Conservation (phyloP, 345 rosid species). For the Arabis alpina region DNA sequence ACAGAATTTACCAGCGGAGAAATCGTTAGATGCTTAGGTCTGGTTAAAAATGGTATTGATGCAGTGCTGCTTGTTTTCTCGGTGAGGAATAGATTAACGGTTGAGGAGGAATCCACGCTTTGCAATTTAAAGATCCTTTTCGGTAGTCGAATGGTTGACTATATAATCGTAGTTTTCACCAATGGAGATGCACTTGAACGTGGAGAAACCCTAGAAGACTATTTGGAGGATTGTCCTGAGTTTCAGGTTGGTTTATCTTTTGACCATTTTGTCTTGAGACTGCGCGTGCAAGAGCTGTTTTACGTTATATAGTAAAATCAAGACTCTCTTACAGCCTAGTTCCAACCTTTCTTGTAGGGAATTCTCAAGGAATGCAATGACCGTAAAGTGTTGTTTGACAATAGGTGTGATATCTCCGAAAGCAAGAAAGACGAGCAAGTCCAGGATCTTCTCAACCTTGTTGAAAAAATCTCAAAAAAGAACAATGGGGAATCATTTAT, state of each 20-base stretch:
- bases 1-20: slow-evolving; percentile 36
- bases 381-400: slow-evolving; percentile 43
- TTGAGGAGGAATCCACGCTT: slow-evolving; percentile 35
- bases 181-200: slow-evolving; percentile 30
- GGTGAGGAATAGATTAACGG: slow-evolving; percentile 37
- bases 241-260: slow-evolving; percentile 17
- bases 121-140: slow-evolving; percentile 27
- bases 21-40: slow-evolving; percentile 30
- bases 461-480: slow-evolving; percentile 30
- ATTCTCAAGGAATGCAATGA: slow-evolving; percentile 37
- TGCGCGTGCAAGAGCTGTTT: not conserved
- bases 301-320: not conserved
- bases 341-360: slow-evolving; percentile 21
- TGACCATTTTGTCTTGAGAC: not conserved
- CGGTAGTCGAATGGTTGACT: slow-evolving; percentile 30
- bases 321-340: not conserved
- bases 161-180: slow-evolving; percentile 42
- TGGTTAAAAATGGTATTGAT: slow-evolving; percentile 38
- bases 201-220: slow-evolving; percentile 35
- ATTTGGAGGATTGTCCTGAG: slow-evolving; percentile 37
- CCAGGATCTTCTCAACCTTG: slow-evolving; percentile 37
- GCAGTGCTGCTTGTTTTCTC: slow-evolving; percentile 44
- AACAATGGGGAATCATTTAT: slow-evolving; percentile 38
- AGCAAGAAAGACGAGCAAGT: slow-evolving; percentile 33
- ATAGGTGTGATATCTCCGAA: slow-evolving; percentile 7